A percentile compares a stretch with the other conserved stretches of the same genome.
Evolutionary conservation across 108 stramenopile genomes (phyloP).

Genomic region (Chaetoceros muelleri): DNA sequence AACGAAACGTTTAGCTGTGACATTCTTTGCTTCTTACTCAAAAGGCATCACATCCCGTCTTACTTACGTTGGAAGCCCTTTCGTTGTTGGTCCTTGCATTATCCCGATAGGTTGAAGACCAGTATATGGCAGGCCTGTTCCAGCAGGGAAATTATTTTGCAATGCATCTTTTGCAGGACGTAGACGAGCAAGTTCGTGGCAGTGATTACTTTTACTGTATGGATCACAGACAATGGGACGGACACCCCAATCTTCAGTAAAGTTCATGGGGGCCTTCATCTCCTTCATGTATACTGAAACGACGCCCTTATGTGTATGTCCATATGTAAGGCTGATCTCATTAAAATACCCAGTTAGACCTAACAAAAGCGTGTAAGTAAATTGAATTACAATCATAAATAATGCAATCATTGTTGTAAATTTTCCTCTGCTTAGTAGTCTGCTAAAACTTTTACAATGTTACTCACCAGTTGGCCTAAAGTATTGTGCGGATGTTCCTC

Average conservation of each 20-base stretch:
- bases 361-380: background rate
- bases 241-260: constrained; percentile 23
- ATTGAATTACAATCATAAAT: too few relatives aligned
- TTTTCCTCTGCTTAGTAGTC: too few relatives aligned
- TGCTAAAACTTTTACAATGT: too few relatives aligned
- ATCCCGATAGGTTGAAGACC: constrained; percentile 40
- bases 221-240: constrained; percentile 20
- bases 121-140: constrained; percentile 31
- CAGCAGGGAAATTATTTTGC: constrained; percentile 7
- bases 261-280: constrained; percentile 24
- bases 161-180: constrained; percentile 16
- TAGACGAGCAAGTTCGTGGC: constrained; percentile 27
- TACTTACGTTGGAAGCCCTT: constrained; percentile 33
- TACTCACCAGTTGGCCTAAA: constrained; percentile 33
- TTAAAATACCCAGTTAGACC: constrained; percentile 18
- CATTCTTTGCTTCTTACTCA: too few relatives aligned
- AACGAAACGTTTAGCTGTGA: too few relatives aligned
- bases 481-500: constrained; percentile 27
- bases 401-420: too few relatives aligned
- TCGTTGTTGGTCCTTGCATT: constrained; percentile 21
- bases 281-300: constrained; percentile 24
- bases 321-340: constrained; percentile 19
- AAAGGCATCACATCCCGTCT: too few relatives aligned
- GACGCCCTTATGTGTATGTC: constrained; percentile 10
- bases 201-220: constrained; percentile 22